Percentiles rank a stretch among this genome's conserved stretches.
Conservation (phyloP, 768 basidiomycete genomes). For the Royoungia palumana region DNA sequence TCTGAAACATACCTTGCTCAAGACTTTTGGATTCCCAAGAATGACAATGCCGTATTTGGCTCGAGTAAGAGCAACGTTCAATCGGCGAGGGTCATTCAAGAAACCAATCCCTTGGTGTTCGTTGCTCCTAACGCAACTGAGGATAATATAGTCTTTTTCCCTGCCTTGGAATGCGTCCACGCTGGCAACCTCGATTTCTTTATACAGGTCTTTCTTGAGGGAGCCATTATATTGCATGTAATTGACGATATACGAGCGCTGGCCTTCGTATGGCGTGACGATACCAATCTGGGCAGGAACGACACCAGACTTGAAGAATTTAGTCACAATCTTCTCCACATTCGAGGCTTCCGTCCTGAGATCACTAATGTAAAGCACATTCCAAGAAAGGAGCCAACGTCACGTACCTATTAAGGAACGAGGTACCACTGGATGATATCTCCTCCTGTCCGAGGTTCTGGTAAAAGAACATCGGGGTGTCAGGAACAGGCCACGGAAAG, state of each 20-base stretch:
- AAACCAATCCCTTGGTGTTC: slow-evolving; percentile 99
- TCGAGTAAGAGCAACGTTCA: slow-evolving; percentile 95
- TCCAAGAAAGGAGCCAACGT: not conserved
- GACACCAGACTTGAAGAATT: slow-evolving; percentile 99
- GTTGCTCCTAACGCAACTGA: slow-evolving; percentile 96
- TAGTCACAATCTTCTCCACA: slow-evolving; percentile 99
- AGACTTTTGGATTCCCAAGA: slow-evolving; percentile 98
- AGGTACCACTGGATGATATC: slow-evolving; percentile 97
- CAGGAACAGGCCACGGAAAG: slow-evolving; percentile 97
- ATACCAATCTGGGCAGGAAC: slow-evolving; percentile 95
- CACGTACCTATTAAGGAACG: slow-evolving; percentile 85
- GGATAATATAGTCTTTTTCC: slow-evolving; percentile 99
- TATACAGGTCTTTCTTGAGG: slow-evolving; percentile 98
- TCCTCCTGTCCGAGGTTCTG: slow-evolving; percentile 99
- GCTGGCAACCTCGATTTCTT: slow-evolving; percentile 98
- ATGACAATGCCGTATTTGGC: slow-evolving; percentile 99
- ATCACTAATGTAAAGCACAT: slow-evolving; percentile 6
- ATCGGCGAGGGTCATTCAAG: slow-evolving; percentile 92
- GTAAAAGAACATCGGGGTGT: slow-evolving; percentile 99
- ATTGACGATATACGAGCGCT: slow-evolving; percentile 96
- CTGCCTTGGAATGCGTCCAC: slow-evolving; percentile 99
- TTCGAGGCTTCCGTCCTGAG: slow-evolving; percentile 94
- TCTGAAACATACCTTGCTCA: slow-evolving; percentile 78
- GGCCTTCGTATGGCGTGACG: slow-evolving; percentile 98
- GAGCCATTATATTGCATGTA: slow-evolving; percentile 99